These are phyloP conservation scores for Arthromyces matolae DNA, from an alignment of 768 basidiomycete species.

Conservation along the genomic window DNA sequence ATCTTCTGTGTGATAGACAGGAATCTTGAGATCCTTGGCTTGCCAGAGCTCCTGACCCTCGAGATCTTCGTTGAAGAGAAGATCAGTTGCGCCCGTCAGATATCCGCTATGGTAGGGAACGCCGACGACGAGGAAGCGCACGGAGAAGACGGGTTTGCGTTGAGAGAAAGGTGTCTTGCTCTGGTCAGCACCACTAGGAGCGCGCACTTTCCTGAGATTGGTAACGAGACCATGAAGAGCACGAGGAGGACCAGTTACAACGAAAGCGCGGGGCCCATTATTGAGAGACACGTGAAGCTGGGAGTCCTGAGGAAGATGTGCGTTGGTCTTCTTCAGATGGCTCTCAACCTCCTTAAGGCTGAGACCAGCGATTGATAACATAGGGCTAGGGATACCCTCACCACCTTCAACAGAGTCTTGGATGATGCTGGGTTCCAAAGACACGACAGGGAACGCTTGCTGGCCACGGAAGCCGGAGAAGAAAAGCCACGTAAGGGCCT, in stretches of 20 bases:
- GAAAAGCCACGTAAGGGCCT: slow-evolving; percentile 91
- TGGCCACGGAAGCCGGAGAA: slow-evolving; percentile 91
- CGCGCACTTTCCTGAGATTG: slow-evolving; percentile 84
- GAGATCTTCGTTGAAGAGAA: slow-evolving; percentile 73
- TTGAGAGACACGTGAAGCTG: slow-evolving; percentile 83
- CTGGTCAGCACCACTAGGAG: slow-evolving; percentile 84
- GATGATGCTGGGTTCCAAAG: slow-evolving; percentile 84
- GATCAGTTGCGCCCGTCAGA: slow-evolving; percentile 69
- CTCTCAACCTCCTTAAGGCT: slow-evolving; percentile 69
- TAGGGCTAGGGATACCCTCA: slow-evolving; percentile 90
- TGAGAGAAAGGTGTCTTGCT: slow-evolving; percentile 93
- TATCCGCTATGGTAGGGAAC: slow-evolving; percentile 96
- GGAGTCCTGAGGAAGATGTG: slow-evolving; percentile 74
- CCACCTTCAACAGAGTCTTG: slow-evolving; percentile 88
- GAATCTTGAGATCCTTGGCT: slow-evolving; percentile 64
- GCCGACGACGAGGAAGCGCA: slow-evolving; percentile 91
- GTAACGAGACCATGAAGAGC: slow-evolving; percentile 94
- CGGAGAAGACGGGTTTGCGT: slow-evolving; percentile 88
- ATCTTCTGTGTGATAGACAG: slow-evolving; percentile 91
- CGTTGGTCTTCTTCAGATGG: slow-evolving; percentile 85
- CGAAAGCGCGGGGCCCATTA: slow-evolving; percentile 89
- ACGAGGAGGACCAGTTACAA: slow-evolving; percentile 88
- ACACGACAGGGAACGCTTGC: slow-evolving; percentile 88
- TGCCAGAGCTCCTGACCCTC: slow-evolving; percentile 71
- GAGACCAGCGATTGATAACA: slow-evolving; percentile 89